Evolutionary conservation across 2,329 filamentous ascomycete genomes (phyloP), one percentile per base, ranked within the genome.

Genomic region (Alternaria incomplexa): DNA sequence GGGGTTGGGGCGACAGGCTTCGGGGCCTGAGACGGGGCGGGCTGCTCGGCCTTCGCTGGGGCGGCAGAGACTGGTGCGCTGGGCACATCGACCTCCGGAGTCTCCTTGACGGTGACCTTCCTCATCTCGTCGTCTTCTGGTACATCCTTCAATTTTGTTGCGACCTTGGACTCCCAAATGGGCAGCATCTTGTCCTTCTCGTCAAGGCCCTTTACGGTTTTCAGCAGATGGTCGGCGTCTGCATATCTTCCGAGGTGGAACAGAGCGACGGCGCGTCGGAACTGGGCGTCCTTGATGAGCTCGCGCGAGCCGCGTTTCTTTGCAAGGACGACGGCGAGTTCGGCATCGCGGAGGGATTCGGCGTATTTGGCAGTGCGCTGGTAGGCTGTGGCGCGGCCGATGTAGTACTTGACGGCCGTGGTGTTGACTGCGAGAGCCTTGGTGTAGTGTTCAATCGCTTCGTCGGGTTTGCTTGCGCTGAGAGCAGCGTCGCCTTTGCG

Each of bases 371-470:
- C 84, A 3, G 86, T 84, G 62, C 91, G 87, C 53, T 92, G 86
- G 76, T 93, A 90, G 43, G 93, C 93, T 45, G 90, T 93, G 5
- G 93, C 91, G 20, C 95, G 92, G 69, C 91, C 89, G 66, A 96
- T 88, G 65, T 95, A 90, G 87, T 96, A 97, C 52, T 87, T 82
- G 1, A 93, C 91, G 3, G 92, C 93, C 43, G 83, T 83, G 0
- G 90, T 89, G 12, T 84, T 84, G 71, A 89, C 85, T 15, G 82
- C 76, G 68, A 97, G 86, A 20, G 93, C 94, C 12, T 84, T 82
- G 13, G 85, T 82, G 79, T 88, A 96, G 56, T 72, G 86, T 36
- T 83, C 78, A 69, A 97, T 87, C 47, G 92, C 93, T 50, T 85
- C 83, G 6, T 85, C 81, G 79, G 88, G 95, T 63, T 94, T 85